A percentile compares a stretch with the other conserved stretches of the same genome.
phyloP scores from a whole-genome alignment of 192 early-diverging fungal species.

The Podila minutissima region DNA sequence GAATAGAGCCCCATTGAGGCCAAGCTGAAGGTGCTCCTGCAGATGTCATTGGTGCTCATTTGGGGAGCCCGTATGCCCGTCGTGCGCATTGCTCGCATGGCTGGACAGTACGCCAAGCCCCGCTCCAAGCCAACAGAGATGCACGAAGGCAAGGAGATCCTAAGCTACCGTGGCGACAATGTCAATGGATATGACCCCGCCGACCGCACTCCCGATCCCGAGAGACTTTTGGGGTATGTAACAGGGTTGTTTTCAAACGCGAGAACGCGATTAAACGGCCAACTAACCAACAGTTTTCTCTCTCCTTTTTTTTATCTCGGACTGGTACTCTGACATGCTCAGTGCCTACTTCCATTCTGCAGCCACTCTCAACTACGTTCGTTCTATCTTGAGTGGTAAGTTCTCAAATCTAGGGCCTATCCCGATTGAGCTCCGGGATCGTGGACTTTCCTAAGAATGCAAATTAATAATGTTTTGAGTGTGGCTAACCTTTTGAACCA shows the following conservation, averaged over 20 bases:
- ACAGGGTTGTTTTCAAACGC: neutral
- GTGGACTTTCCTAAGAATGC: no score
- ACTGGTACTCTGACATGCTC: neutral
- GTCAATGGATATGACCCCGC: slow-evolving; percentile 93
- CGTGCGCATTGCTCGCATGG: slow-evolving; percentile 97
- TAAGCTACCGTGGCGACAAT: slow-evolving; percentile 96
- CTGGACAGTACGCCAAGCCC: slow-evolving; percentile 99
- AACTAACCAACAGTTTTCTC: neutral
- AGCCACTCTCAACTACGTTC: slow-evolving; percentile 94
- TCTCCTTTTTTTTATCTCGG: neutral
- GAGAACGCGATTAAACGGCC: neutral
- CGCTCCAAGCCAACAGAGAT: slow-evolving; percentile 92
- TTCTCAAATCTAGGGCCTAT: no score
- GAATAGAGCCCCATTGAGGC: slow-evolving; percentile 85
- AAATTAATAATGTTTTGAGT: no score
- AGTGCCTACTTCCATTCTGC: slow-evolving; percentile 98
- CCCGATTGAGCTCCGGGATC: no score
- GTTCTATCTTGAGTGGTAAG: slow-evolving; percentile 80
- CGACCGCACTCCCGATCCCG: slow-evolving; percentile 91
- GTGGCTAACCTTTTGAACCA: neutral
- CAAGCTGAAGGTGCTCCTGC: slow-evolving; percentile 96
- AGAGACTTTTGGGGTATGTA: slow-evolving; percentile 80
- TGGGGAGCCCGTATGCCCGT: slow-evolving; percentile 95
- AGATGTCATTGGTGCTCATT: slow-evolving; percentile 95
- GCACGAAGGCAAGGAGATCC: slow-evolving; percentile 82